Conservation (phyloP, 441 rosid genomes). For the Manihot esculenta region DNA sequence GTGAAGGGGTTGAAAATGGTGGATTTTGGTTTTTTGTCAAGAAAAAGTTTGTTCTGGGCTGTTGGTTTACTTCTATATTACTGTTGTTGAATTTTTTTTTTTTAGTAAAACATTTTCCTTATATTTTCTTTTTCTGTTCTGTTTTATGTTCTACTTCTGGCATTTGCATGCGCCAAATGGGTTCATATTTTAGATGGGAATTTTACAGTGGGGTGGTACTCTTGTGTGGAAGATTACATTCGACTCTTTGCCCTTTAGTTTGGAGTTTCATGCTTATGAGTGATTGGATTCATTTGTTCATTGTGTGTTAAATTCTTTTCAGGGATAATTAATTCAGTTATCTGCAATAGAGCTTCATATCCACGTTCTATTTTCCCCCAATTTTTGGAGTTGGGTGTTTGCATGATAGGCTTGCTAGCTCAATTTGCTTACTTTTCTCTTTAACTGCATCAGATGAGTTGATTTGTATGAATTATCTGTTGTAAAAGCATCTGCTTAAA, state of each 20-base stretch:
- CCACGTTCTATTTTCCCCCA: not conserved
- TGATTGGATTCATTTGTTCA: not conserved
- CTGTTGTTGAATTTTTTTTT: conserved; percentile 5
- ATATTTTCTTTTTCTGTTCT: not conserved
- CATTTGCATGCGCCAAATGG: conserved; percentile 32
- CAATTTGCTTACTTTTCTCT: not conserved
- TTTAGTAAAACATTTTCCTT: not conserved
- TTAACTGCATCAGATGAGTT: not conserved
- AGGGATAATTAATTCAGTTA: not conserved
- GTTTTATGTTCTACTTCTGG: conserved; percentile 14
- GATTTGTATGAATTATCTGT: not conserved
- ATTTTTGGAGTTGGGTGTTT: conserved; percentile 9
- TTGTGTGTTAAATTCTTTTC: conserved; percentile 2
- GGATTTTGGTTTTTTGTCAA: conserved; percentile 12
- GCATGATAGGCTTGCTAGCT: conserved; percentile 8
- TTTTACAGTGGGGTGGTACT: not conserved
- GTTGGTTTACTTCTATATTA: not conserved
- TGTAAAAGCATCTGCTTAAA: not conserved
- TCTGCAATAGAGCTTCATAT: not conserved
- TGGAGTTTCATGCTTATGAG: not conserved
- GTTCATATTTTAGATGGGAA: not conserved
- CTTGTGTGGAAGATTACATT: not conserved
- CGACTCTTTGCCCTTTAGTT: not conserved
- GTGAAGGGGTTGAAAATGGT: conserved; percentile 9
- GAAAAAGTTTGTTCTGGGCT: conserved; percentile 12